Evolutionary conservation across 2,329 filamentous ascomycete genomes (phyloP).

Genomic region (Calonectria pseudoreteaudii): DNA sequence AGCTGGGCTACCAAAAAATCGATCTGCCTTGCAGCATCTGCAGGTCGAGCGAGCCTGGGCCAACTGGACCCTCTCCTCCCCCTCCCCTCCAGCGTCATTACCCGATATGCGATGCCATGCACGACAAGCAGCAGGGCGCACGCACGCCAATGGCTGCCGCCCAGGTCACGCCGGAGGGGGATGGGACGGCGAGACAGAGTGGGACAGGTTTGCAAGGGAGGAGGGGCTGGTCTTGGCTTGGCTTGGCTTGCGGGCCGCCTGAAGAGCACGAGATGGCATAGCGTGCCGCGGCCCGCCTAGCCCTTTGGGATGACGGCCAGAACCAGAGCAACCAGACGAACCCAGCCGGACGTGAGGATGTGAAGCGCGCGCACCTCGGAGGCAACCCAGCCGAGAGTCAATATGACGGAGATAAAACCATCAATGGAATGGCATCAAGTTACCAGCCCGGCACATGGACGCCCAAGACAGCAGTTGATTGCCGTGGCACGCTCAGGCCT

Average conservation of each 20-base stretch:
- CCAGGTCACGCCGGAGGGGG: slow-evolving; percentile 23
- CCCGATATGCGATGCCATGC: slow-evolving; percentile 5
- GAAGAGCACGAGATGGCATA: not conserved
- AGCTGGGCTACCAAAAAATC: slow-evolving; percentile 7
- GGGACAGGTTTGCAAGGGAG: slow-evolving; percentile 12
- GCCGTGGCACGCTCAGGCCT: not conserved
- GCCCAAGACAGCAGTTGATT: not conserved
- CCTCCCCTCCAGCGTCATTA: not conserved
- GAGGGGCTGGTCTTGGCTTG: slow-evolving; percentile 9
- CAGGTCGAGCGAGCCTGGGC: not conserved
- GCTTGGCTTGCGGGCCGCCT: slow-evolving; percentile 12
- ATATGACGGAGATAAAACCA: not conserved
- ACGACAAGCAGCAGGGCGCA: slow-evolving; percentile 22
- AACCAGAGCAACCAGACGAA: not conserved
- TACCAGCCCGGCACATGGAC: not conserved
- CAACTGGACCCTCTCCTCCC: slow-evolving; percentile 6
- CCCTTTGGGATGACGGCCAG: not conserved
- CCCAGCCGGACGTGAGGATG: not conserved
- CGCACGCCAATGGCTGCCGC: not conserved
- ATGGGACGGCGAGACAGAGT: not conserved
- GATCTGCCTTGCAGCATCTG: slow-evolving; percentile 27
- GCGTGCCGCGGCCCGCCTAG: not conserved
- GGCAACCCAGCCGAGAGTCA: not conserved
- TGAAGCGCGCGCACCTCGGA: not conserved
- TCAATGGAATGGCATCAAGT: not conserved